Conservation (phyloP, 495 filamentous ascomycete species). For the Xylaria longipes region DNA sequence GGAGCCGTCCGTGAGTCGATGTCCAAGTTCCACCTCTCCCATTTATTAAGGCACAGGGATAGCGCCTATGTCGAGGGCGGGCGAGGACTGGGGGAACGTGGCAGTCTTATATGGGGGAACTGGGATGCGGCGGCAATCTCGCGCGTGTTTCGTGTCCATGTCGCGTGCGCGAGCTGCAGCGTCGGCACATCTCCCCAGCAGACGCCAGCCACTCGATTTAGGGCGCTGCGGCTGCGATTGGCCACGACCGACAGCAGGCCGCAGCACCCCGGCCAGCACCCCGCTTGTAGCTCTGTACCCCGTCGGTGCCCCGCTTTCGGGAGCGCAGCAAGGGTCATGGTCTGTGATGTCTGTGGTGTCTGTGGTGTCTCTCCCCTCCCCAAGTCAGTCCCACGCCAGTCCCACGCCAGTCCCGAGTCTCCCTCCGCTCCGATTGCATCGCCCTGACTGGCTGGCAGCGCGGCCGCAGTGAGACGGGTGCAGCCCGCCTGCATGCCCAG, state of each 20-base stretch:
- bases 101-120: slow-evolving; percentile 34
- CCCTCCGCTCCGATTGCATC: slow-evolving; percentile 36
- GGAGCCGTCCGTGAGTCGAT: slow-evolving; percentile 1
- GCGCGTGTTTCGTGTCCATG: slow-evolving; percentile 42
- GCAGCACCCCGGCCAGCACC: slow-evolving; percentile 18
- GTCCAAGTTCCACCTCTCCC: slow-evolving; percentile 25
- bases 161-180: slow-evolving; percentile 34
- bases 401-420: no score
- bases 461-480: slow-evolving; percentile 38
- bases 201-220: slow-evolving; percentile 37
- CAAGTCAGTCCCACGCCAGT: no score
- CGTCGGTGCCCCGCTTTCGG: slow-evolving; percentile 25
- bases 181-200: slow-evolving; percentile 35
- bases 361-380: no score
- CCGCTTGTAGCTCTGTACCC: slow-evolving; percentile 5
- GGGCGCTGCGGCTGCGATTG: slow-evolving; percentile 31
- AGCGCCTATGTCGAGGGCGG: slow-evolving; percentile 21
- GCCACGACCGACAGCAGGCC: slow-evolving; percentile 7
- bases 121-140: slow-evolving; percentile 31
- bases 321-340: background rate
- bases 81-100: slow-evolving; percentile 32
- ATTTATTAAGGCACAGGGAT: slow-evolving; percentile 19
- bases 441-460: slow-evolving; percentile 34
- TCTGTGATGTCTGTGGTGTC: no score
- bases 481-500: slow-evolving; percentile 33